Evolutionary conservation across 306 rosid species (phyloP).

Genomic region (Heteromeles arbutifolia): DNA sequence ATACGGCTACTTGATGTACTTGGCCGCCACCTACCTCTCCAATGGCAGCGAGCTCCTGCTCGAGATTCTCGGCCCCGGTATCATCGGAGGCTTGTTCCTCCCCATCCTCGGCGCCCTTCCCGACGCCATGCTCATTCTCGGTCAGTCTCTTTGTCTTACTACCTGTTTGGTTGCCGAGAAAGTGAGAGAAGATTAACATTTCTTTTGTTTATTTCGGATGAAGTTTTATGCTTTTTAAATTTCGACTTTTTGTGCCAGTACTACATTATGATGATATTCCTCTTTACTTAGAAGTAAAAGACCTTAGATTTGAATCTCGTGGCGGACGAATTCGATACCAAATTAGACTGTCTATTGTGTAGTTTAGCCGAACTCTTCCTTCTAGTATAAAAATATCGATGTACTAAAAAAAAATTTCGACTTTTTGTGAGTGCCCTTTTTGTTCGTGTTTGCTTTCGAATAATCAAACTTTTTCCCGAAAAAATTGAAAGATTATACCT

Average conservation of each 20-base stretch:
- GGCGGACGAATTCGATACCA: too few relatives aligned
- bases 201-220: neutral
- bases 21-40: conserved; percentile 68
- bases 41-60: conserved; percentile 77
- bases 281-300: too few relatives aligned
- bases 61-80: conserved; percentile 91
- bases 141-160: neutral
- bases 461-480: neutral
- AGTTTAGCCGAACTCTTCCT: too few relatives aligned
- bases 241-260: neutral
- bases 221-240: neutral
- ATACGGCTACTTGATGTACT: conserved; percentile 71
- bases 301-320: too few relatives aligned
- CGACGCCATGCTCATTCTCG: conserved; percentile 52
- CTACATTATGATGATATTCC: too few relatives aligned
- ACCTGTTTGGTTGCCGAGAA: neutral
- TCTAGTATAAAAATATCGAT: too few relatives aligned
- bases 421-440: neutral
- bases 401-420: too few relatives aligned
- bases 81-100: conserved; percentile 84
- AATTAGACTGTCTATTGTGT: too few relatives aligned
- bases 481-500: neutral
- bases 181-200: neutral
- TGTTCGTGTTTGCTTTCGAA: neutral
- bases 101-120: conserved; percentile 64